These are phyloP conservation scores for Osmanthus fragrans DNA, from an alignment of 257 asterid species.

Conservation along the genomic window DNA sequence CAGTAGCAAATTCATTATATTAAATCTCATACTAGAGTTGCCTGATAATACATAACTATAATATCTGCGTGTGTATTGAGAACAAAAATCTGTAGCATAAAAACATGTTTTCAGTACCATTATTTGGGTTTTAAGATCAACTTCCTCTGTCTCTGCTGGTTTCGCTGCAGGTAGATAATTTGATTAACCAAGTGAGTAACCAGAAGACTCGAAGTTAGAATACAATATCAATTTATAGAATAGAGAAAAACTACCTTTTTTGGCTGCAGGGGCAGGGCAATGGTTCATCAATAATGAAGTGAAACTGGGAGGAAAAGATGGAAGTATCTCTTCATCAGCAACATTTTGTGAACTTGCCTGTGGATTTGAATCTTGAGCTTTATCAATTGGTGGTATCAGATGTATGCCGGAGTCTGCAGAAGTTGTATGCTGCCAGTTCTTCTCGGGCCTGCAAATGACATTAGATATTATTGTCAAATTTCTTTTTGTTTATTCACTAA, in stretches of 20 bases:
- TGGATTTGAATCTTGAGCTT: constrained; percentile 37
- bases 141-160: constrained; percentile 33
- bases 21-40: background rate
- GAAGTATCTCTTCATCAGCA: constrained; percentile 39
- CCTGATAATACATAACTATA: background rate
- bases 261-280: constrained; percentile 54
- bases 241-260: constrained; percentile 37
- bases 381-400: constrained; percentile 34
- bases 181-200: constrained; percentile 19
- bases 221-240: constrained; percentile 3
- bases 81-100: background rate
- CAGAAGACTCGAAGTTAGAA: constrained; percentile 16
- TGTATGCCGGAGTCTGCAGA: constrained; percentile 43
- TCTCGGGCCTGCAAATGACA: constrained; percentile 40
- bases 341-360: constrained; percentile 30
- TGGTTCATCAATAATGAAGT: constrained; percentile 65
- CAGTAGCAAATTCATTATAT: background rate
- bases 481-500: background rate
- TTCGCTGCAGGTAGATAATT: constrained; percentile 38
- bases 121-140: constrained; percentile 59
- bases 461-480: constrained; percentile 8
- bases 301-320: constrained; percentile 78
- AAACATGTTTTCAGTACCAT: constrained; percentile 44
- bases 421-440: constrained; percentile 30
- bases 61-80: background rate